Percentiles rank a stretch among this genome's conserved stretches.
Evolutionary conservation across 2,329 filamentous ascomycete genomes (phyloP).

Genomic region (Fusarium tupiense): DNA sequence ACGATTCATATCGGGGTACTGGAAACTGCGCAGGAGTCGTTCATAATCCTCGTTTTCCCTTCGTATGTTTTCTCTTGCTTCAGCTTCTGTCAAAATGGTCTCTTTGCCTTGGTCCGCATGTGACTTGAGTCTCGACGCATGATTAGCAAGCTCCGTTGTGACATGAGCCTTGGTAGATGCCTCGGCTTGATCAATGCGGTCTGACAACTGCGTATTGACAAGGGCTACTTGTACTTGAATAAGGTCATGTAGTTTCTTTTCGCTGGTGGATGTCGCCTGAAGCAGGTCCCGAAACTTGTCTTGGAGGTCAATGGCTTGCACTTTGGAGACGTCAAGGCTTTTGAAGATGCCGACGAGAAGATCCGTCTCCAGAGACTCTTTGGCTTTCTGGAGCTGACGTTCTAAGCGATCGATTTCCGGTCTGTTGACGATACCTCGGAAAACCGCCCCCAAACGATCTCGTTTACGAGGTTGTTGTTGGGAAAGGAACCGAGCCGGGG

Average conservation of each 20-base stretch:
- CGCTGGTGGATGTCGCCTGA: rapidly evolving
- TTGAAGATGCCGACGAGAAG: rapidly evolving
- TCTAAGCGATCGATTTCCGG: rapidly evolving
- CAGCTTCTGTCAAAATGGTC: rapidly evolving
- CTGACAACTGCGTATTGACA: rapidly evolving
- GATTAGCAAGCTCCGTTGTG: rapidly evolving
- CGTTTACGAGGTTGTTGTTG: rapidly evolving
- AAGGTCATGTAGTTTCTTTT: rapidly evolving
- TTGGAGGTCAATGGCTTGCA: rapidly evolving
- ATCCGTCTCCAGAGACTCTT: rapidly evolving
- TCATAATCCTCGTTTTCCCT: rapidly evolving
- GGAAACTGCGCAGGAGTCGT: rapidly evolving
- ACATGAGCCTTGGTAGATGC: rapidly evolving
- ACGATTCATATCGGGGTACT: rapidly evolving
- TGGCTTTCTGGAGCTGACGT: rapidly evolving
- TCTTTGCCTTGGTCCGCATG: rapidly evolving
- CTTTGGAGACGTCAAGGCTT: rapidly evolving
- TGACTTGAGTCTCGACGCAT: rapidly evolving
- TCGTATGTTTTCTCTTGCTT: rapidly evolving
- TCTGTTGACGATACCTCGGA: rapidly evolving
- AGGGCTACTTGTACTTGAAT: rapidly evolving
- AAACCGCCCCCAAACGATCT: rapidly evolving
- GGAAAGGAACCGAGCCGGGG: rapidly evolving
- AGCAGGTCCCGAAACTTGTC: rapidly evolving
- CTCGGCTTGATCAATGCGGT: rapidly evolving